Evolutionary conservation across 208 protist species (phyloP).

Genomic region (Acanthamoeba lenticulata): DNA sequence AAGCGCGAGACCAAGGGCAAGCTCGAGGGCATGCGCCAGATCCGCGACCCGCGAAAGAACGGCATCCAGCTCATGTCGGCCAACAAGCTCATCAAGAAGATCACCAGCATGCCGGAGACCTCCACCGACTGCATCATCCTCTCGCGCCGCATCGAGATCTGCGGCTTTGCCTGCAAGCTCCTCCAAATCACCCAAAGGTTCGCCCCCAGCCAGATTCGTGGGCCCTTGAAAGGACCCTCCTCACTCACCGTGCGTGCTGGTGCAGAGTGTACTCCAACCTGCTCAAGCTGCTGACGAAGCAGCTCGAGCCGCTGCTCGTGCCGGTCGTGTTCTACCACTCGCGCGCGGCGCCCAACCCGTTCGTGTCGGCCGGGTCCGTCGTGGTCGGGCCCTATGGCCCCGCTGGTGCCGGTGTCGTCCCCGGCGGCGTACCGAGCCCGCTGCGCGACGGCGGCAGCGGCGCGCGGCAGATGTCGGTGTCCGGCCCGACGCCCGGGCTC

Average conservation of each 20-base stretch:
- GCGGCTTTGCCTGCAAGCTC: constrained; percentile 58
- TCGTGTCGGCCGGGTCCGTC: neutral
- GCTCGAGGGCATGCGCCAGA: constrained; percentile 13
- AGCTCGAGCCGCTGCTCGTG: constrained; percentile 35
- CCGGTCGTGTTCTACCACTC: constrained; percentile 49
- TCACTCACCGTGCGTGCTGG: neutral
- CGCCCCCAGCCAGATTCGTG: neutral
- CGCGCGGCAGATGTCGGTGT: neutral
- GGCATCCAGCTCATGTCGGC: constrained; percentile 59
- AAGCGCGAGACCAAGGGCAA: constrained; percentile 63
- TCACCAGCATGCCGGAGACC: constrained; percentile 48
- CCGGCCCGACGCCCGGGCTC: neutral
- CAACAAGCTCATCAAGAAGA: constrained; percentile 64
- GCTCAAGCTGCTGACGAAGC: constrained; percentile 25
- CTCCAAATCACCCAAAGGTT: constrained; percentile 47
- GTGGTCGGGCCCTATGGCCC: neutral
- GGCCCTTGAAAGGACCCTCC: neutral
- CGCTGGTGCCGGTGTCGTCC: no score
- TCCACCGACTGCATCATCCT: constrained; percentile 30
- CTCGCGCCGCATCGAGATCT: constrained; percentile 36
- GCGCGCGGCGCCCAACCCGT: neutral
- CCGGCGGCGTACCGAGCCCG: neutral
- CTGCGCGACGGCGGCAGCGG: neutral
- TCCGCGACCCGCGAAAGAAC: constrained; percentile 33
- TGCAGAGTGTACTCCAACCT: constrained; percentile 45